Conservation (phyloP, 306 rosid genomes). For the Vachellia pachyceras region DNA sequence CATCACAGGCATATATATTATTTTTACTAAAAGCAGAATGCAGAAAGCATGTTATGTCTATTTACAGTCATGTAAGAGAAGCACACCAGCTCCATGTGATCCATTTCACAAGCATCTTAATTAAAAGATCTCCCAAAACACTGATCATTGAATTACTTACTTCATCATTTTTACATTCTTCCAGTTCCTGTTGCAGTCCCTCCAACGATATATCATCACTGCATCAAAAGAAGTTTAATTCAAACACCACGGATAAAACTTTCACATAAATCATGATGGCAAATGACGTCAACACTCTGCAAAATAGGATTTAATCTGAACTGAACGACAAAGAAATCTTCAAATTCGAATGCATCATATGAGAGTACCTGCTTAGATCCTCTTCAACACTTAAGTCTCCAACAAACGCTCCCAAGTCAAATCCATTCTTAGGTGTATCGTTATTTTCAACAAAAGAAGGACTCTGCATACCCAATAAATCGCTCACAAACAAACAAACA, state of each 20-base stretch:
- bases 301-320: background rate
- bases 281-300: background rate
- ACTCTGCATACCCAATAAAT: conserved; percentile 45
- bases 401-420: conserved; percentile 85
- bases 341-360: background rate
- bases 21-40: background rate
- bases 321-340: background rate
- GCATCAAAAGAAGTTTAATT: conserved; percentile 28
- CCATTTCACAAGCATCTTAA: background rate
- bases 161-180: conserved; percentile 83
- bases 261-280: background rate
- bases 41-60: background rate
- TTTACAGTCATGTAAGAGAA: background rate
- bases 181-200: conserved; percentile 90
- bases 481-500: background rate
- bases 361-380: conserved; percentile 66
- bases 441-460: conserved; percentile 45
- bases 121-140: conserved; percentile 10
- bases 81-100: background rate
- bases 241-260: conserved; percentile 16
- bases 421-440: conserved; percentile 51
- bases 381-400: conserved; percentile 84
- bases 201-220: conserved; percentile 89
- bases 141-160: conserved; percentile 50
- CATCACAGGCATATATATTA: background rate